Conservation (phyloP, 345 rosid genomes). For the Orychophragmus violaceus region DNA sequence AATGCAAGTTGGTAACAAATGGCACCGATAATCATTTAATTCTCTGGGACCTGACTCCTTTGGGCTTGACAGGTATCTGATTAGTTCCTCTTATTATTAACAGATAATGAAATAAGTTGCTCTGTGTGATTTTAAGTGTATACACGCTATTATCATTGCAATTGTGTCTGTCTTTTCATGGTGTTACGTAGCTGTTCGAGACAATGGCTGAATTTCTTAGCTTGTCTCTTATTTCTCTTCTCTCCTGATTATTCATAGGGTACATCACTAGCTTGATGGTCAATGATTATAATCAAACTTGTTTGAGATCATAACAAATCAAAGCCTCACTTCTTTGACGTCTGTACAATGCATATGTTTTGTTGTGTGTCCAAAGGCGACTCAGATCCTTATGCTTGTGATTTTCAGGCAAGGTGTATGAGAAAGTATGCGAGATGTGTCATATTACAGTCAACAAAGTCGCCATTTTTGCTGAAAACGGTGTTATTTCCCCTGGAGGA, state of each 20-base stretch:
- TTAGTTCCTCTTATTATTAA: neutral
- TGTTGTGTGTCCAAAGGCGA: neutral
- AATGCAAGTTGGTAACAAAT: slow-evolving; percentile 75
- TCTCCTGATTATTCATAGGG: neutral
- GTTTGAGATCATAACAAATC: neutral
- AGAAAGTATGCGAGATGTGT: slow-evolving; percentile 86
- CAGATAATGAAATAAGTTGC: neutral
- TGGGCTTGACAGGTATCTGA: slow-evolving; percentile 61
- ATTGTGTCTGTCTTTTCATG: neutral
- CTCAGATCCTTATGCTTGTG: neutral
- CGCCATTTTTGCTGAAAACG: slow-evolving; percentile 62
- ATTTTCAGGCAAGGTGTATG: slow-evolving; percentile 58
- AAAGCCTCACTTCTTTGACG: neutral
- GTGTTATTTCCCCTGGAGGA: slow-evolving; percentile 75
- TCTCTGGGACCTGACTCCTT: slow-evolving; percentile 85
- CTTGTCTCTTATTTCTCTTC: neutral
- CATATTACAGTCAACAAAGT: slow-evolving; percentile 74
- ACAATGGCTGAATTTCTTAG: neutral
- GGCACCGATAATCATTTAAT: slow-evolving; percentile 90
- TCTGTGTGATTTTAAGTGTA: neutral
- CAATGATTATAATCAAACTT: slow-evolving; percentile 1
- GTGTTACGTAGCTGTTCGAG: neutral
- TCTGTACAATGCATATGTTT: neutral
- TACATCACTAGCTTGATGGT: too few relatives aligned
- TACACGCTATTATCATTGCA: neutral